Conservation (phyloP, 108 stramenopile species). For the Cyclotella cryptica region DNA sequence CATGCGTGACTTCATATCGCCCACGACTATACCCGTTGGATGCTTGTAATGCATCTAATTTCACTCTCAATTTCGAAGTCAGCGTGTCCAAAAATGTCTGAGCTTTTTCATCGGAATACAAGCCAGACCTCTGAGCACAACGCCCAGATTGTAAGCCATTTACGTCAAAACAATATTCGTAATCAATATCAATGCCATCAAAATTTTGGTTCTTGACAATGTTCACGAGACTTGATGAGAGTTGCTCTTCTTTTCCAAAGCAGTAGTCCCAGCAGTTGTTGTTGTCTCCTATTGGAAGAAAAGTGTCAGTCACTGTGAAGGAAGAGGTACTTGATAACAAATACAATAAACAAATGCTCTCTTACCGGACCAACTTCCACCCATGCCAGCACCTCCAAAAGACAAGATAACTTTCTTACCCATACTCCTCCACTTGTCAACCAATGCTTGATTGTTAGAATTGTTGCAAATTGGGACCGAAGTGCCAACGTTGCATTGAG, state of each 20-base stretch:
- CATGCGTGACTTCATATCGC: slow-evolving; percentile 55
- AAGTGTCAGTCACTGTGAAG: too few species aligned
- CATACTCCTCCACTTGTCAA: slow-evolving; percentile 46
- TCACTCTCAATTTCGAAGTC: slow-evolving; percentile 42
- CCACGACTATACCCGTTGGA: slow-evolving; percentile 48
- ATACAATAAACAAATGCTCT: too few species aligned
- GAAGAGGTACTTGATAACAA: too few species aligned
- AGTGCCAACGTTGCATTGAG: slow-evolving; percentile 49
- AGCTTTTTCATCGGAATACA: slow-evolving; percentile 35
- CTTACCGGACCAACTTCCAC: slow-evolving; percentile 57
- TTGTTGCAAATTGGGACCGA: slow-evolving; percentile 58
- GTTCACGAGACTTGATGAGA: slow-evolving; percentile 51
- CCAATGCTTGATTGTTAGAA: slow-evolving; percentile 32
- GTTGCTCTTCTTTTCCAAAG: slow-evolving; percentile 60
- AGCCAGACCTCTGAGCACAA: slow-evolving; percentile 23
- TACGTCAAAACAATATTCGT: slow-evolving; percentile 71
- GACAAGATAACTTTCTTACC: slow-evolving; percentile 74
- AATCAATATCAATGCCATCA: slow-evolving; percentile 75
- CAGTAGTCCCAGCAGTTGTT: slow-evolving; percentile 82
- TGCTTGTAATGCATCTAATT: slow-evolving; percentile 39
- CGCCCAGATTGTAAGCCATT: slow-evolving; percentile 26
- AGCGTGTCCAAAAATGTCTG: slow-evolving; percentile 28
- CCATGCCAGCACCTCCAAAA: slow-evolving; percentile 76
- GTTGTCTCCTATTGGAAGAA: slow-evolving; percentile 31
- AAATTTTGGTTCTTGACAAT: slow-evolving; percentile 57